Percentiles rank a stretch among this genome's conserved stretches.
These are phyloP conservation scores for Scenedesmus sp. DNA, from an alignment of 163 green algal species.

Conservation along the genomic window DNA sequence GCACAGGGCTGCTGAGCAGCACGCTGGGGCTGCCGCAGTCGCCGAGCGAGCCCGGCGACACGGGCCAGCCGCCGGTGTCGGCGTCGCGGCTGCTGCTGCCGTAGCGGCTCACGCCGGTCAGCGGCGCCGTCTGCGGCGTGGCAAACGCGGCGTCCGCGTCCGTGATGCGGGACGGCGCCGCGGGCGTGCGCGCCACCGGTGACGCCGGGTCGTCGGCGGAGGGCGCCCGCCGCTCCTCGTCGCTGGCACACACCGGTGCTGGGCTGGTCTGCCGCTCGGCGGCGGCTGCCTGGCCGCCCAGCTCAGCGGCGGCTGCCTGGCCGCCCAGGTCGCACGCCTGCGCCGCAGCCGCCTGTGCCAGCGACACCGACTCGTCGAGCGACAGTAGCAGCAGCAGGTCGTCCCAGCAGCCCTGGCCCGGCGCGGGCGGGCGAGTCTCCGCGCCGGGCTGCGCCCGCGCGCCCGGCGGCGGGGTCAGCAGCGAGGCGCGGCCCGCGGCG, in stretches of 20 bases:
- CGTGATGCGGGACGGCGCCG: background rate
- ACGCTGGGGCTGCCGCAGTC: slow-evolving; percentile 18
- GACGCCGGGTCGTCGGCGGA: background rate
- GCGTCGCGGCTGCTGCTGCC: background rate
- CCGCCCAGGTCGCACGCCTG: background rate
- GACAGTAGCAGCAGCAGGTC: slow-evolving; percentile 35
- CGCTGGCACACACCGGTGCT: background rate
- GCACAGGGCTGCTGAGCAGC: slow-evolving; percentile 39
- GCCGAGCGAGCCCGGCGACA: slow-evolving; percentile 17
- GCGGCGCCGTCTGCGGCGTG: background rate
- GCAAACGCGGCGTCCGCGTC: background rate
- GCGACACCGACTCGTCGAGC: slow-evolving; percentile 29
- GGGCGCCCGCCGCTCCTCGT: background rate
- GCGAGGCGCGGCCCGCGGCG: background rate
- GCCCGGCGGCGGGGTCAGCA: background rate
- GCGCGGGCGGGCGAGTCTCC: background rate
- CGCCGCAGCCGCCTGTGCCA: background rate
- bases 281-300: too few relatives aligned
- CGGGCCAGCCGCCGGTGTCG: too few relatives aligned
- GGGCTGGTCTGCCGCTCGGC: background rate
- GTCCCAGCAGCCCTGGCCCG: slow-evolving; percentile 2
- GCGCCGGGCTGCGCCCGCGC: background rate
- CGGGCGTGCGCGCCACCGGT: background rate
- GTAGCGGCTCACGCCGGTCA: slow-evolving; percentile 17
- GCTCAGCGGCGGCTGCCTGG: background rate